Percentiles rank a stretch among this genome's conserved stretches.
Conservation (phyloP, 164 flowering plant genomes). For the Cinnamomum chago region DNA sequence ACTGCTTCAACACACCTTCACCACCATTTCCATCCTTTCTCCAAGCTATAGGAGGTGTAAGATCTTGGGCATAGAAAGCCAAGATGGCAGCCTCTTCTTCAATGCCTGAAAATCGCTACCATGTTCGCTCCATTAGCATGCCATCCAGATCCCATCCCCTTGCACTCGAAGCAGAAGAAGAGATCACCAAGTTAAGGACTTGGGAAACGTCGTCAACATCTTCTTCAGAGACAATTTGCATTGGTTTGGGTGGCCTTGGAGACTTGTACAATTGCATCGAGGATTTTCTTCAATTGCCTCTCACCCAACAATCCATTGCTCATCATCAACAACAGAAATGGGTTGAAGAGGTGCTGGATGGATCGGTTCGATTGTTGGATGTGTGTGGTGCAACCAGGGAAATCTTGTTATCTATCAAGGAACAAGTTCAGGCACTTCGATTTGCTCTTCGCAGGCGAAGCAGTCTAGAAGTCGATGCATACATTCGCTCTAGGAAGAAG, state of each 20-base stretch:
- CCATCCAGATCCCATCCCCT: constrained; percentile 12
- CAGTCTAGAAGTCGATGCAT: constrained; percentile 16
- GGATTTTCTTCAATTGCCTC: neutral
- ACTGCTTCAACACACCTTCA: neutral
- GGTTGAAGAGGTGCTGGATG: constrained; percentile 30
- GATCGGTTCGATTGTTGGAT: constrained; percentile 35
- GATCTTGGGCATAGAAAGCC: neutral
- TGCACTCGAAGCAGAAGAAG: neutral
- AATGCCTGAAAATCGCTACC: neutral
- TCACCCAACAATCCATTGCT: constrained; percentile 14
- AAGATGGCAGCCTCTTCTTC: neutral
- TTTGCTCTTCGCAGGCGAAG: constrained; percentile 28
- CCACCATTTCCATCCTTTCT: neutral
- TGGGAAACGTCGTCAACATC: neutral
- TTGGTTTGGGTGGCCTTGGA: neutral
- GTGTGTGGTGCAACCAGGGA: constrained; percentile 30
- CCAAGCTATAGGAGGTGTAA: neutral
- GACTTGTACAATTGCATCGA: neutral
- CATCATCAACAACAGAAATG: constrained; percentile 15
- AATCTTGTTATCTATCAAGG: constrained; percentile 24
- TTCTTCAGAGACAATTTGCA: neutral
- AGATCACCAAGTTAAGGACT: neutral
- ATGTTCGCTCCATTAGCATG: constrained; percentile 11
- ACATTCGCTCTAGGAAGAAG: constrained; percentile 27
- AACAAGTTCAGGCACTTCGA: constrained; percentile 25